A percentile compares a stretch with the other conserved stretches of the same genome.
Evolutionary conservation across 2,329 filamentous ascomycete species (phyloP).

Genomic region (Pseudofabraea citricarpa): DNA sequence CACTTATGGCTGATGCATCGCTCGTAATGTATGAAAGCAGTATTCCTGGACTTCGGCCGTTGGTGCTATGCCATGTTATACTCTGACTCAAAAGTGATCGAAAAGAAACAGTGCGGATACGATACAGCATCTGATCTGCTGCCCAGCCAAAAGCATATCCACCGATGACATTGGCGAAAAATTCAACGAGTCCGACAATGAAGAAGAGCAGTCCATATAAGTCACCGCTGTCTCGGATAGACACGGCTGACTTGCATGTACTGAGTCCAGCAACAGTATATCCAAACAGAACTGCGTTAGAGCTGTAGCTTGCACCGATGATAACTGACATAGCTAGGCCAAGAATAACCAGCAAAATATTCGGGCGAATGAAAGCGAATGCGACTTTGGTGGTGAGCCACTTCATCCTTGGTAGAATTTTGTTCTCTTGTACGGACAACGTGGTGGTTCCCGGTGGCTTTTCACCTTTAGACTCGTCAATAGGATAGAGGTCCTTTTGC

Average conservation of each 20-base stretch:
- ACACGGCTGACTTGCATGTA: constrained; percentile 31
- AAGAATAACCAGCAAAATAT: constrained; percentile 25
- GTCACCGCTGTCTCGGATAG: constrained; percentile 23
- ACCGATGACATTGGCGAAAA: constrained; percentile 58
- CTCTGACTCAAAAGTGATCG: constrained; percentile 61
- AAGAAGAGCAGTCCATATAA: constrained; percentile 40
- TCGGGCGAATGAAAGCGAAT: too few species aligned
- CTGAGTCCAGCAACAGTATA: constrained; percentile 46
- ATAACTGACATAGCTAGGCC: constrained; percentile 42
- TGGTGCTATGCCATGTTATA: constrained; percentile 67
- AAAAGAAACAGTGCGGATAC: constrained; percentile 57
- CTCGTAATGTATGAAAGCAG: constrained; percentile 65
- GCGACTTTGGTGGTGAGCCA: too few species aligned
- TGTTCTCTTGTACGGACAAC: too few species aligned
- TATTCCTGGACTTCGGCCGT: constrained; percentile 53
- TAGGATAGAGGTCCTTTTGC: too few species aligned
- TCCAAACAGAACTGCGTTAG: constrained; percentile 52
- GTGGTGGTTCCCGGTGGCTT: too few species aligned
- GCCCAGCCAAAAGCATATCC: constrained; percentile 47
- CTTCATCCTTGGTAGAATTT: too few species aligned
- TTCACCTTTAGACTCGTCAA: too few species aligned
- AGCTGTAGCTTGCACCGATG: constrained; percentile 49
- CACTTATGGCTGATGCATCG: constrained; percentile 62
- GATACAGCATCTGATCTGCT: constrained; percentile 61
- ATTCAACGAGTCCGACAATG: constrained; percentile 48